Percentiles rank a stretch among this genome's conserved stretches.
Evolutionary conservation across 306 rosid species (phyloP).

Genomic region (Castanea crenata): DNA sequence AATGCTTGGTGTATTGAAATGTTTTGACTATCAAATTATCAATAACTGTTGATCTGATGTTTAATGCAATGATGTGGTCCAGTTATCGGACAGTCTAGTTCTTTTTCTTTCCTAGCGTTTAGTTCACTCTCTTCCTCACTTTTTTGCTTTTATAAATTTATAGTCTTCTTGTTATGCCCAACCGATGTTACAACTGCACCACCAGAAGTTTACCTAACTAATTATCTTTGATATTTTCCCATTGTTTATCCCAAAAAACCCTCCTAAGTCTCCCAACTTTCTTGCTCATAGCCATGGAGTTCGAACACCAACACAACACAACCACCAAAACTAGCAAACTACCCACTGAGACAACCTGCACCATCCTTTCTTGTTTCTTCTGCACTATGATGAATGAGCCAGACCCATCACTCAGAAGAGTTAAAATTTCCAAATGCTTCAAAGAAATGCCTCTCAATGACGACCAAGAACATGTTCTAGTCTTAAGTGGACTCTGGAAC

Average conservation of each 20-base stretch:
- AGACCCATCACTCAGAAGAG: constrained; percentile 34
- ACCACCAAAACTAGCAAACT: constrained; percentile 6
- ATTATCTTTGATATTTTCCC: background rate
- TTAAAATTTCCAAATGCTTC: constrained; percentile 41
- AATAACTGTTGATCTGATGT: constrained; percentile 9
- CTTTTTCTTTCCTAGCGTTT: too few relatives aligned
- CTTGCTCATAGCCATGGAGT: constrained; percentile 27
- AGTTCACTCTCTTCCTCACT: background rate
- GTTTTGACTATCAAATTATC: constrained; percentile 19
- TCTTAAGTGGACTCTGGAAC: constrained; percentile 55
- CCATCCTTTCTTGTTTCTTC: constrained; percentile 50
- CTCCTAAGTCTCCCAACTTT: background rate
- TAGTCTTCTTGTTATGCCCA: constrained; percentile 13
- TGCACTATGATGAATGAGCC: constrained; percentile 54
- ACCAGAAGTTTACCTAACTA: background rate
- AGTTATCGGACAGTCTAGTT: constrained; percentile 14
- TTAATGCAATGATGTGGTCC: constrained; percentile 37
- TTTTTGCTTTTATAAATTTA: background rate
- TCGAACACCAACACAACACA: constrained; percentile 19
- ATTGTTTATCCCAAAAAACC: background rate
- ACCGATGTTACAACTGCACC: constrained; percentile 9
- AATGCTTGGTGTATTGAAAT: background rate
- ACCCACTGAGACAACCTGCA: constrained; percentile 22
- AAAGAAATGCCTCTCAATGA: constrained; percentile 47
- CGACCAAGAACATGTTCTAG: constrained; percentile 48